These are phyloP conservation scores for Talaromyces sp. DNA, from an alignment of 2,329 filamentous ascomycete genomes.

Conservation along the genomic window DNA sequence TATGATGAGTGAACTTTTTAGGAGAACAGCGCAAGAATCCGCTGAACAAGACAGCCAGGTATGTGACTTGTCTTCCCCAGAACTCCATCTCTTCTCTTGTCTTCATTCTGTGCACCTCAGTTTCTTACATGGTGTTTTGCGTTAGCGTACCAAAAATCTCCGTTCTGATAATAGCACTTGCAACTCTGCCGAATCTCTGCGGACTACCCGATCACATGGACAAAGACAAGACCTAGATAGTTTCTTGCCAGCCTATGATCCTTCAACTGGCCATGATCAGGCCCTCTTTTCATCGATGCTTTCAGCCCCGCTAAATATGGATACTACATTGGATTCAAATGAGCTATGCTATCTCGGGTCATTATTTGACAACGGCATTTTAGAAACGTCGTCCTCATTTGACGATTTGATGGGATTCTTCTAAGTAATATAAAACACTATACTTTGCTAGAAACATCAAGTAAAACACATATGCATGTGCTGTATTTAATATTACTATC, in stretches of 20 bases:
- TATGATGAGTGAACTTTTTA: not conserved
- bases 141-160: not conserved
- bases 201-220: not conserved
- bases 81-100: not conserved
- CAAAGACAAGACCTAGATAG: not conserved
- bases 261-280: not conserved
- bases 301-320: not conserved
- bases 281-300: not conserved
- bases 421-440: not conserved
- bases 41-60: not conserved
- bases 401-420: constrained; percentile 1
- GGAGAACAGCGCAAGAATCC: not conserved
- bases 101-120: not conserved
- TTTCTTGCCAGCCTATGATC: not conserved
- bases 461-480: not conserved
- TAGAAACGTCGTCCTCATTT: not conserved
- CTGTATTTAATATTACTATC: not conserved
- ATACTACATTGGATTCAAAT: not conserved
- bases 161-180: not conserved
- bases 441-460: not conserved
- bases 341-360: not conserved
- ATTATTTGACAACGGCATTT: not conserved
- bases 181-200: not conserved
- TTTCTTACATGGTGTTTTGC: not conserved
- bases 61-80: not conserved